Evolutionary conservation across 2,329 filamentous ascomycete species (phyloP).

Genomic region (Ophiocordyceps camponoti-saundersi): DNA sequence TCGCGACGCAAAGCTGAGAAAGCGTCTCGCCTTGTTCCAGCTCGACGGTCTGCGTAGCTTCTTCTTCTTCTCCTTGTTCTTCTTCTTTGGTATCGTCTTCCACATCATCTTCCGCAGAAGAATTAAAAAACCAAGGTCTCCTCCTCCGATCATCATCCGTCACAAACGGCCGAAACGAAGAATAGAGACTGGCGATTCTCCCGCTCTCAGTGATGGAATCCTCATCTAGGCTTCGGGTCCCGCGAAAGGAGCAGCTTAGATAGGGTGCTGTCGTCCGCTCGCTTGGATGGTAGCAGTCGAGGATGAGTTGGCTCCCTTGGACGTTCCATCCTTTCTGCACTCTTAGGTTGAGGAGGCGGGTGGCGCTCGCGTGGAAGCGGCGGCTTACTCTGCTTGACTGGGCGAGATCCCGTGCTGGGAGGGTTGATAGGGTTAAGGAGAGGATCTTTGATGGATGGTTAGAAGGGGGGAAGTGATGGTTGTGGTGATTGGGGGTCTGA

Average conservation of each 20-base stretch:
- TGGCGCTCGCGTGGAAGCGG: conserved; percentile 44
- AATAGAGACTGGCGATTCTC: conserved; percentile 43
- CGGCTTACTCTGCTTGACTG: conserved; percentile 40
- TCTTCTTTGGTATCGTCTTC: conserved; percentile 3
- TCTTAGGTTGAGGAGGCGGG: conserved; percentile 47
- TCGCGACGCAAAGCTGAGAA: conserved; percentile 53
- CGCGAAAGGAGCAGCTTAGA: conserved; percentile 47
- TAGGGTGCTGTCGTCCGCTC: conserved; percentile 52
- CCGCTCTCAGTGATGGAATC: conserved; percentile 4
- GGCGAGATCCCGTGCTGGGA: conserved; percentile 35
- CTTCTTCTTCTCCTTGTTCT: conserved; percentile 13
- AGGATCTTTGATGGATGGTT: neutral
- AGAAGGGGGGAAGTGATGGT: neutral
- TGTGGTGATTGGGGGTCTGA: too few relatives aligned
- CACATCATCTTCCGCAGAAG: neutral
- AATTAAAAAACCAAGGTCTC: neutral
- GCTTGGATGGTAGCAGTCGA: conserved; percentile 64
- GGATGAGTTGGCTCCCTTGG: conserved; percentile 40
- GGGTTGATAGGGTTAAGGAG: conserved; percentile 21
- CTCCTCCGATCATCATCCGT: conserved; percentile 24
- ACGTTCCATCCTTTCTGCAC: conserved; percentile 23
- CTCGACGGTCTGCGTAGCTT: conserved; percentile 40
- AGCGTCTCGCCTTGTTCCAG: conserved; percentile 58
- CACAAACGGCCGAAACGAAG: conserved; percentile 49
- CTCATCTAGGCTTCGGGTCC: conserved; percentile 23